These are phyloP conservation scores for Casaregolazyma suthepensis DNA, from an alignment of 1,139 yeast species.

Conservation along the genomic window DNA sequence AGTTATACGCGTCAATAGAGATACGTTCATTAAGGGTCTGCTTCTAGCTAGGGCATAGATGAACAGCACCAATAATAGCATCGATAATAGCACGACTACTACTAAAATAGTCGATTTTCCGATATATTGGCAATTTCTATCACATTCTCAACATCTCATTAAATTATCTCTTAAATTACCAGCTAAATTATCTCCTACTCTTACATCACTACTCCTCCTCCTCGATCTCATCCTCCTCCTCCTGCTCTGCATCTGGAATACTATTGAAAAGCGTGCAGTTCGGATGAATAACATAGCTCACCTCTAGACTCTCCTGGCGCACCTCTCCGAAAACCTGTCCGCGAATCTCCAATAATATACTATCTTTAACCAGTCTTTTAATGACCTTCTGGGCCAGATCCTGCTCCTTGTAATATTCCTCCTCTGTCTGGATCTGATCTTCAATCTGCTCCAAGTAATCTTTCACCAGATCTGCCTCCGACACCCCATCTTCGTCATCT, in stretches of 20 bases:
- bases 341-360: slow-evolving; percentile 74
- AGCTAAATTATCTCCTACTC: not conserved
- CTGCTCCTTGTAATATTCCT: slow-evolving; percentile 65
- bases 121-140: no score
- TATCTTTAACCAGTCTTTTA: slow-evolving; percentile 77
- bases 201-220: not conserved
- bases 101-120: no score
- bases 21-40: no score
- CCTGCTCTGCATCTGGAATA: slow-evolving; percentile 8
- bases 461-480: slow-evolving; percentile 63
- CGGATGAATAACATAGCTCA: slow-evolving; percentile 78
- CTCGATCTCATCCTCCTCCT: slow-evolving; percentile 3
- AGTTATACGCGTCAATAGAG: no score
- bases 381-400: slow-evolving; percentile 73
- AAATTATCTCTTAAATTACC: no score
- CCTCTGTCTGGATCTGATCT: slow-evolving; percentile 62
- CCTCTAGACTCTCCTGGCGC: slow-evolving; percentile 32
- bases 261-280: slow-evolving; percentile 45
- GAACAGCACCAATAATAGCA: no score
- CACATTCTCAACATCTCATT: no score
- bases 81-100: no score
- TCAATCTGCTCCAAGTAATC: slow-evolving; percentile 80
- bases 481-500: slow-evolving; percentile 50
- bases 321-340: slow-evolving; percentile 44
- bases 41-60: no score